Evolutionary conservation across 768 basidiomycete genomes (phyloP).

Genomic region (Hortiboletus campestris): DNA sequence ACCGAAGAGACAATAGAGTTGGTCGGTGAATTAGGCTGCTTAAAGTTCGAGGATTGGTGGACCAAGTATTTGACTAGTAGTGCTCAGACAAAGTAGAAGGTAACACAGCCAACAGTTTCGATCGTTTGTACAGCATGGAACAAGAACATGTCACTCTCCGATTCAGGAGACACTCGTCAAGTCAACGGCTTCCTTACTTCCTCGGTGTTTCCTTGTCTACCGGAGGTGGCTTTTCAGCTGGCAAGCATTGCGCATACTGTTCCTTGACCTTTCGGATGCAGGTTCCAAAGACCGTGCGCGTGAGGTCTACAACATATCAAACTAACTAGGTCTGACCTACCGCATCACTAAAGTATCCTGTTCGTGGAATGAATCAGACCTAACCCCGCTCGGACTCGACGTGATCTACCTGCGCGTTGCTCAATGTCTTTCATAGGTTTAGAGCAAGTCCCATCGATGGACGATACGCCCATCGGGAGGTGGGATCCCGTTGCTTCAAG

Average conservation of each 20-base stretch:
- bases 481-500: constrained; percentile 49
- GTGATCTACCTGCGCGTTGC: constrained; percentile 44
- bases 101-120: neutral
- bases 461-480: constrained; percentile 48
- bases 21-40: constrained; percentile 56
- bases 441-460: constrained; percentile 38
- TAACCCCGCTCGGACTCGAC: neutral
- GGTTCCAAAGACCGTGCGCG: too few species aligned
- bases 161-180: neutral
- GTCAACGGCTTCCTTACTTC: neutral
- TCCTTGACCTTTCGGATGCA: constrained; percentile 20
- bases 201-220: constrained; percentile 1
- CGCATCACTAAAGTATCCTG: constrained; percentile 32
- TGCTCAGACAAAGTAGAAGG: constrained; percentile 11
- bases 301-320: neutral
- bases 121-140: constrained; percentile 5
- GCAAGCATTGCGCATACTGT: constrained; percentile 11
- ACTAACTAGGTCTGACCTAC: constrained; percentile 9
- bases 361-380: neutral
- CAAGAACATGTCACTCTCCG: neutral
- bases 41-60: constrained; percentile 89
- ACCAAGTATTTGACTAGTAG: constrained; percentile 39
- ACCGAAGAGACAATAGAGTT: constrained; percentile 73
- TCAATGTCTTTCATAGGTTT: constrained; percentile 39
- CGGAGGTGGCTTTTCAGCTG: constrained; percentile 11